Base-by-base conservation (phyloP, 805 yeast species). In the Naumovozyma dairenensis region DNA sequence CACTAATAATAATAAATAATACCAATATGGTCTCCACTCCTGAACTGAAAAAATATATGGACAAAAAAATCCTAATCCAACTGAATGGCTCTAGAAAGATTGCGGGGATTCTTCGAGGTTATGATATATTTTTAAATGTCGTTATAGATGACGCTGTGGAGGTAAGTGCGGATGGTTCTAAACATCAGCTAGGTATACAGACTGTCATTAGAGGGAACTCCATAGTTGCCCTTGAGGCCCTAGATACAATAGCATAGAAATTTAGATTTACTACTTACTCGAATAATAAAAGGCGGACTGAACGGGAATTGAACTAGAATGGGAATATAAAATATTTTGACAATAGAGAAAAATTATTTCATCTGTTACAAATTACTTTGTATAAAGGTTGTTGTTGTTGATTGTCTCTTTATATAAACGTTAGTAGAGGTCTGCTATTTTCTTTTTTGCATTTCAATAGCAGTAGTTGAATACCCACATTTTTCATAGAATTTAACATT, bases 401-500 rank as follows among this genome's bases (percentile, higher is more conserved):
- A n/a, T n/a, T n/a, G n/a, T n/a, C n/a, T n/a, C n/a, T n/a, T n/a
- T n/a, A n/a, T n/a, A n/a, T n/a, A n/a, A n/a, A n/a, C n/a, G n/a
- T n/a, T n/a, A n/a, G n/a, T n/a, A n/a, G n/a, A n/a, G n/a, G n/a
- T n/a, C n/a, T n/a, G n/a, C n/a, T n/a, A n/a, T n/a, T n/a, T n/a
- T 12, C 26, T 62, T 37, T 52, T 62, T 28, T 71, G 71, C 93
- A 81, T 81, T 49, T 78, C 84, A 25, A 71, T 57, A 10, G 92
- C 92, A 16, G 72, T 80, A 36, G 68, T 62, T 12, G 55, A 54
- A 54, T 73, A 77, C 3, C 87, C 93, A 65, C 97, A 89, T 57
- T 85, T 87, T 46, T 83, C 82, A 56, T 89, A 89, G 57, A 89
- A 89, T 4, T 73, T 78, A 24, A 76, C 80, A 51, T 89, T 89